A percentile compares a stretch with the other conserved stretches of the same genome.
phyloP scores from a whole-genome alignment of 331 rosid genomes.

The Quercus tomentella region DNA sequence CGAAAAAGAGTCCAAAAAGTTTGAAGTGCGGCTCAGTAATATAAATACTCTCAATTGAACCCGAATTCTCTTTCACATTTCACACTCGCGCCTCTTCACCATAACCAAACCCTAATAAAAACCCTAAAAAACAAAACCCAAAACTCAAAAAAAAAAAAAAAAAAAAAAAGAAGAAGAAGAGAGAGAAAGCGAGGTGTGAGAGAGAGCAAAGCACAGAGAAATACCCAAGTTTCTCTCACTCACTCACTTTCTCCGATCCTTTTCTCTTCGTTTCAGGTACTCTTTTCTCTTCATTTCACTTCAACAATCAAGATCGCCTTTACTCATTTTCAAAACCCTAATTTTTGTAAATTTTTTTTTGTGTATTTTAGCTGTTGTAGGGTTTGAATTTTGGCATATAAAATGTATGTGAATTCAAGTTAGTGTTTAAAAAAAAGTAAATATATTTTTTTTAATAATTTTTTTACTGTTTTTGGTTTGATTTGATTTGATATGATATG shows the following conservation, averaged over 20 bases:
- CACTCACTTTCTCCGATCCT: conserved; percentile 3
- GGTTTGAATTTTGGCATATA: neutral
- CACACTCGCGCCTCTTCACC: conserved; percentile 24
- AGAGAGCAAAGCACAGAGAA: neutral
- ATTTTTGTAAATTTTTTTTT: neutral
- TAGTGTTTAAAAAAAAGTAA: neutral
- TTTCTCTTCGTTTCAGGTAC: conserved; percentile 13
- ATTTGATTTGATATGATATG: too few species aligned
- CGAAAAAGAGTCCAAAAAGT: too few species aligned
- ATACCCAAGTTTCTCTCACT: neutral
- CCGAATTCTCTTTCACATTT: too few species aligned
- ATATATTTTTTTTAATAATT: neutral
- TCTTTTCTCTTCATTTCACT: neutral
- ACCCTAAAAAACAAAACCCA: conserved; percentile 11
- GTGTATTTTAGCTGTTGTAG: neutral
- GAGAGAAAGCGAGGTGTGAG: neutral
- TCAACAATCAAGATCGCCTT: neutral
- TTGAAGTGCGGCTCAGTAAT: too few species aligned
- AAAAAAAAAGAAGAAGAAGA: conserved; percentile 12
- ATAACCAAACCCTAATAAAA: conserved; percentile 39
- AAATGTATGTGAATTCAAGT: neutral
- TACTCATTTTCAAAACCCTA: neutral
- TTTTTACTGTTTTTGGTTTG: neutral
- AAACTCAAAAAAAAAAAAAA: too few species aligned
- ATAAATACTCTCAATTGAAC: too few species aligned